Evolutionary conservation across 1,139 yeast species (phyloP).

Genomic region (Citeromyces siamensis): DNA sequence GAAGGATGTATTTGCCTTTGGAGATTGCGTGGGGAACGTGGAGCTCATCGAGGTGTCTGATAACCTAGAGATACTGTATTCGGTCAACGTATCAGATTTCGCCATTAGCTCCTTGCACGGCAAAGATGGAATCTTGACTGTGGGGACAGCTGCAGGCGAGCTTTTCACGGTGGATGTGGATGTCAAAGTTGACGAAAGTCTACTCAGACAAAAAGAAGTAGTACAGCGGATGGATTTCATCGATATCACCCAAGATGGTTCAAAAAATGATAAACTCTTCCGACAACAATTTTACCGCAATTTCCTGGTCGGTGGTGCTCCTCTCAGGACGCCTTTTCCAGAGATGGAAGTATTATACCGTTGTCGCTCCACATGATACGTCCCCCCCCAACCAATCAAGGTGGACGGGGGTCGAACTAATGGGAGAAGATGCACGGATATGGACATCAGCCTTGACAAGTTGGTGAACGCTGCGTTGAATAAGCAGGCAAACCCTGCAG

Average conservation of each 20-base stretch:
- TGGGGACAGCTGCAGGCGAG: background rate
- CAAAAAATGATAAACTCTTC: too few relatives aligned
- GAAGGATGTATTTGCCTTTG: background rate
- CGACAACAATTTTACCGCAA: too few relatives aligned
- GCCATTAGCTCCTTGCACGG: background rate
- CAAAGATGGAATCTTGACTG: background rate
- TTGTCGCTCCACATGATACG: too few relatives aligned
- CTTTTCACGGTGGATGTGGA: background rate
- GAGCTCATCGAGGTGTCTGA: background rate
- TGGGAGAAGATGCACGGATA: too few relatives aligned
- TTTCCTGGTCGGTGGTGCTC: too few relatives aligned
- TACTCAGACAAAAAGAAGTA: too few relatives aligned
- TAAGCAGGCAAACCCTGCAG: background rate
- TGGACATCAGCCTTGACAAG: background rate
- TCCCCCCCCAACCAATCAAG: too few relatives aligned
- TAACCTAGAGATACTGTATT: background rate
- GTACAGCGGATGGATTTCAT: too few relatives aligned
- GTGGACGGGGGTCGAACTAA: too few relatives aligned
- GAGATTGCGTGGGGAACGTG: background rate
- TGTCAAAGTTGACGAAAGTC: background rate
- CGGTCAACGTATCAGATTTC: background rate
- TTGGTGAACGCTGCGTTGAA: background rate
- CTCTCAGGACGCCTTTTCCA: too few relatives aligned
- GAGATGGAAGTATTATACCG: too few relatives aligned
- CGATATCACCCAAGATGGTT: too few relatives aligned